Evolutionary conservation across 2,329 filamentous ascomycete genomes (phyloP), one percentile per base, ranked within the genome.

Genomic region (Monilinia vaccinii-corymbosi): DNA sequence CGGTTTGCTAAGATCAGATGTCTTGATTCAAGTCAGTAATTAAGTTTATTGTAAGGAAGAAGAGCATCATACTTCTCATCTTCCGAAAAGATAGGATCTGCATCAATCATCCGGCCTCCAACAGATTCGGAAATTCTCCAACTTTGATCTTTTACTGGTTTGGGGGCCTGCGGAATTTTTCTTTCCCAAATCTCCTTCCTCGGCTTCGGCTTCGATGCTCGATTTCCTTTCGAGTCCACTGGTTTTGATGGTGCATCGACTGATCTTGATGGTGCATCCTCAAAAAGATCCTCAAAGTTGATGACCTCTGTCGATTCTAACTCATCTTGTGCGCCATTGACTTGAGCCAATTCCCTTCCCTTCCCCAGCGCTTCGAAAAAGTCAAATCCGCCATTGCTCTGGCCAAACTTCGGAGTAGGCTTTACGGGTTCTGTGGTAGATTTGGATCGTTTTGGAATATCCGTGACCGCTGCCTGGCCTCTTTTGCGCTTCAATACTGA

Each of bases 1-100:
- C 85, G 82, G 69, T 90, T 89, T 36, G 87, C 83, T 60, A 96
- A 73, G 60, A 97, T 85, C 44, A 97, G 72, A 73, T 87, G 81
- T 70, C 89, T 68, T 68, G 53, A 56, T 50, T 56, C 25, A 31
- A 25, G 55, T 66, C 58, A 67, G 62, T 49, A 62, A 34, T 55
- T 36, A 11, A 59, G 58, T 63, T 21, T 42, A 42, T 32, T 52
- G 49, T 61, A n/a, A 31, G 50, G 36, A 70, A 21, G 21, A 28
- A n/a, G 11, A 25, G 18, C 31, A 34, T 79, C 51, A 71, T 74
- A 86, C 83, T 79, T 78, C 70, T 87, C 84, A 69, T 87, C 81
- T 2, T 72, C 70, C 4, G 81, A 81, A 65, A 87, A 78, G 47
- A 87, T 79, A 2, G 84, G 82, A 63, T 87, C 84, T 61, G 86